Evolutionary conservation across 2,329 filamentous ascomycete species (phyloP), one percentile per base, ranked within the genome.

Genomic region (Penicillium sp.): DNA sequence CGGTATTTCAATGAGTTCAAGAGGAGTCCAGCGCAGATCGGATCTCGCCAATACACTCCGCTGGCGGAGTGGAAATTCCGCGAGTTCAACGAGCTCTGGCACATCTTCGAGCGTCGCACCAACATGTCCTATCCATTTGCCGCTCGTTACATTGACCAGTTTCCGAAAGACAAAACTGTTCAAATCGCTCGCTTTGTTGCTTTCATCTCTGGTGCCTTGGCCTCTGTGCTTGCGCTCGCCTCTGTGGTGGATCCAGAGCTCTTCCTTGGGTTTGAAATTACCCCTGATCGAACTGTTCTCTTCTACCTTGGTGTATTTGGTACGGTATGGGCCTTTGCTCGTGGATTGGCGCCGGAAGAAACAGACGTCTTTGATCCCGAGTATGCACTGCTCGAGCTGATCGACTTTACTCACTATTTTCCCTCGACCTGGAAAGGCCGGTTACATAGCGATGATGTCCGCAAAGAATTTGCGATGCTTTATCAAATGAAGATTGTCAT

Each of bases 1-100:
- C 91, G 89, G 28, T 96, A 97, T 70, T 97, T 97, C 72, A 94
- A 94, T 67, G 93, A 99, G 78, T 97, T 96, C 69, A 92, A 96
- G 74, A 95, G 92, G 68, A 96, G 97, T 59, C 93, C 91, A 0
- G 87, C 91, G 0, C 87, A 92, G 59, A 84, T 96, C 33, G 89
- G 90, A n/a, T 88, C 91, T 14, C 87, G 94, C 36, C 88, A 92
- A 61, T 99, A 97, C 70, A 97, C 93, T 0, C 90, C 92, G 1
- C 83, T 96, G 47, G 94, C 94, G 0, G 90, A 96, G 71, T 99
- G 94, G 94, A 97, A 97, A 67, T 97, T 99, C 60, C 88, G 94
- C 44, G 93, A 97, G 71, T 99, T 97, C 81, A 99, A 99, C 67
- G 94, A 99, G 72, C 81, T 99, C 1, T 88, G 89, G 52, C 94